Percentiles rank a stretch among this genome's conserved stretches.
phyloP scores from a whole-genome alignment of 2,329 filamentous ascomycete genomes.

The Saccharata proteae region DNA sequence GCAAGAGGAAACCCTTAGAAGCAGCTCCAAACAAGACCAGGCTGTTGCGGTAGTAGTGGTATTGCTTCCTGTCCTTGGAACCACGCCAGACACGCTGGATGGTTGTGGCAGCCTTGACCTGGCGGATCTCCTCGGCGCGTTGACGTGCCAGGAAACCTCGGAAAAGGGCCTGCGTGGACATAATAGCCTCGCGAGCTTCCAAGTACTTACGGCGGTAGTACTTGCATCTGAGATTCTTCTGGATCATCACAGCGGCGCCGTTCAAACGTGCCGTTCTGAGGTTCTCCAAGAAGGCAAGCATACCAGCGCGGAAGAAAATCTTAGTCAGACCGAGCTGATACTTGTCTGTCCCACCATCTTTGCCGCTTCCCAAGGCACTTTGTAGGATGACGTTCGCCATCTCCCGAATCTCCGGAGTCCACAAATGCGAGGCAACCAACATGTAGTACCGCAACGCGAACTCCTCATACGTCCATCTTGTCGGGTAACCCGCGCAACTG shows the following conservation, averaged over 20 bases:
- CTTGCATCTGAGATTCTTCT: constrained; percentile 93
- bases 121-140: constrained; percentile 67
- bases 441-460: constrained; percentile 98
- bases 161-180: constrained; percentile 65
- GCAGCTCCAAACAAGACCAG: constrained; percentile 79
- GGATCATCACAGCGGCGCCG: constrained; percentile 91
- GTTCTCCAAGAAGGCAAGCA: constrained; percentile 96
- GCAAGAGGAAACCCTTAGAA: constrained; percentile 82
- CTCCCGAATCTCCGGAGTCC: constrained; percentile 85
- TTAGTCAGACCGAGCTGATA: constrained; percentile 97
- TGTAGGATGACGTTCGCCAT: constrained; percentile 90
- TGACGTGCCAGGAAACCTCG: constrained; percentile 69
- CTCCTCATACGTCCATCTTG: constrained; percentile 97
- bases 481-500: constrained; percentile 93
- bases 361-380: constrained; percentile 62
- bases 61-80: constrained; percentile 75
- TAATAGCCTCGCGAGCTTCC: constrained; percentile 69
- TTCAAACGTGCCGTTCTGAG: constrained; percentile 82
- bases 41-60: constrained; percentile 65
- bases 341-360: constrained; percentile 51
- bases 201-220: constrained; percentile 90
- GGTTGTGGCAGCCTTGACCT: constrained; percentile 75
- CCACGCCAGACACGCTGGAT: constrained; percentile 95
- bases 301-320: constrained; percentile 98
- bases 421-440: constrained; percentile 77